These are phyloP conservation scores for Pleurotus tuoliensis DNA, from an alignment of 768 basidiomycete species.

Conservation along the genomic window DNA sequence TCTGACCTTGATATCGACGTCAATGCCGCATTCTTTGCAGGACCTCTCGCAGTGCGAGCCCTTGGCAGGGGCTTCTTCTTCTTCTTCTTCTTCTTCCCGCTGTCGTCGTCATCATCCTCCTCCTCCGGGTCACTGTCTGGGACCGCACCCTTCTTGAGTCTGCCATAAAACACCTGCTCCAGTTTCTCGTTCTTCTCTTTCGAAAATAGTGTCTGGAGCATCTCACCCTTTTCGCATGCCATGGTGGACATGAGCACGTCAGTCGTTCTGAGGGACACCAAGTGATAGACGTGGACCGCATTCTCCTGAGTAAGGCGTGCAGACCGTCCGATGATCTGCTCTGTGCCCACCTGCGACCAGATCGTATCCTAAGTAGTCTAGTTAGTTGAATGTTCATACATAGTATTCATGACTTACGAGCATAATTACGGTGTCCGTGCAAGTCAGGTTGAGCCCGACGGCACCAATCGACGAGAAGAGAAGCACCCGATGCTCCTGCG, in stretches of 20 bases:
- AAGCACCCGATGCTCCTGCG: not conserved
- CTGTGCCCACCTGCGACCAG: constrained; percentile 6
- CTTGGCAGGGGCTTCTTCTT: not conserved
- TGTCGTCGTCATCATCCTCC: not conserved
- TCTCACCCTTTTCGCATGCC: not conserved
- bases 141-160: not conserved
- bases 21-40: no score
- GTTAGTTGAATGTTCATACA: not conserved
- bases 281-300: constrained; percentile 7
- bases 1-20: no score
- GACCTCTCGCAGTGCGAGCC: not conserved
- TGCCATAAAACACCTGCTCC: not conserved
- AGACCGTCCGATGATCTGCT: constrained; percentile 6
- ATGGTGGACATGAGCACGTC: constrained; percentile 4
- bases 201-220: not conserved
- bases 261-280: constrained; percentile 3
- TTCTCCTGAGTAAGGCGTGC: constrained; percentile 8
- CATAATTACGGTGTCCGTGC: constrained; percentile 4
- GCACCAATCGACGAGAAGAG: constrained; percentile 7
- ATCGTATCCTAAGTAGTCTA: not conserved
- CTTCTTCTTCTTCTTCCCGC: not conserved
- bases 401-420: not conserved
- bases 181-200: not conserved
- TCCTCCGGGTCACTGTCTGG: not conserved
- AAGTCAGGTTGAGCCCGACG: not conserved